Evolutionary conservation across 2,329 filamentous ascomycete genomes (phyloP), one percentile per base, ranked within the genome.

Genomic region (Pestalotiopsis sp.): DNA sequence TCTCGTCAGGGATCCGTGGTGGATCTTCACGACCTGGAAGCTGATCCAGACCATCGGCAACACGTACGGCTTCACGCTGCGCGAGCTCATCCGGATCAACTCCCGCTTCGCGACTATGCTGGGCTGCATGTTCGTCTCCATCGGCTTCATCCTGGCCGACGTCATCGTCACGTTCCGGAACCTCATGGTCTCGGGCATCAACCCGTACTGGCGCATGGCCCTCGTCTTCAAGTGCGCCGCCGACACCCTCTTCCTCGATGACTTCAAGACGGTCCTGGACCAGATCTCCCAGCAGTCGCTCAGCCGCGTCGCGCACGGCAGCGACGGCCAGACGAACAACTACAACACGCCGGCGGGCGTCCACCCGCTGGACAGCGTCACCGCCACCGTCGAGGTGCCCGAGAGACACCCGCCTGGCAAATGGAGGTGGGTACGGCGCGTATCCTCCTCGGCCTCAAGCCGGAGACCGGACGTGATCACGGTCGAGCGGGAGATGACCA

Each of bases 211-310:
- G 89, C 88, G 83, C 75, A 75, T 90, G 12, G 84, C 86, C 0
- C 88, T 90, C 61, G 85, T 91, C 25, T 91, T 90, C 83, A 91
- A 91, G 78, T 91, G 90, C 70, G 83, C 91, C 61, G 90, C 89
- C 23, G 90, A 92, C 74, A 89, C 86, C 0, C 88, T 92, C 65
- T 85, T 92, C 65, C 84, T 92, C 12, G 90, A 92, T 74, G 90
- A 92, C 73, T 92, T 92, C 84, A 91, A 91, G 74, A 90, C 89
- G 3, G 84, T 83, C 0, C 76, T 86, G 4, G 84, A 86, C n/a
- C 67, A 62, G 17, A 62, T 62, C 31, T 62, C 59, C 2, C 59
- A 62, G 9, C 59, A 62, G 36, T 62, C 59, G 59, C 59, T 62
- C 59, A 62, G 59, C 59, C 59, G 59, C 25, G 36, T 62, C 17